Evolutionary conservation across 768 basidiomycete species (phyloP).

Genomic region (Leccinum sublutescens): DNA sequence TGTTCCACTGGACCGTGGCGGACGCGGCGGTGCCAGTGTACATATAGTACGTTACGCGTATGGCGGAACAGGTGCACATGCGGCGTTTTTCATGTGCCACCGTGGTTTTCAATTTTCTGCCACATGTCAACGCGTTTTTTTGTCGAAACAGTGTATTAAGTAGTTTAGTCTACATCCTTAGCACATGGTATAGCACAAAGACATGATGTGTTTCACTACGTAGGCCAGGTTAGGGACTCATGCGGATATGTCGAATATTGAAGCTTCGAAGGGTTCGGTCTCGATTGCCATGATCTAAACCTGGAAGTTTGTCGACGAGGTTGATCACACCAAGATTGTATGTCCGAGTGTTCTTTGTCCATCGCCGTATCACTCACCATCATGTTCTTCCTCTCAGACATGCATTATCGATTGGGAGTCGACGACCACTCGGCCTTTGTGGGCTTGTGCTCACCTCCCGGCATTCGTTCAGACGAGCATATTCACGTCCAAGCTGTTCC

Average conservation of each 20-base stretch:
- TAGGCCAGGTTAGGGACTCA: conserved; percentile 35
- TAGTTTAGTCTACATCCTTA: too few species aligned
- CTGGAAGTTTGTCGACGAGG: conserved; percentile 75
- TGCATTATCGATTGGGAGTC: conserved; percentile 92
- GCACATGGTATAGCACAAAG: too few species aligned
- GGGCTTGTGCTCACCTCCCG: conserved; percentile 82
- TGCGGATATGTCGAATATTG: conserved; percentile 33
- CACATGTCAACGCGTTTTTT: too few species aligned
- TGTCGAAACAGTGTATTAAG: too few species aligned
- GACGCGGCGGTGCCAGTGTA: too few species aligned
- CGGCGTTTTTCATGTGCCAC: too few species aligned
- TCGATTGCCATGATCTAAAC: conserved; percentile 86
- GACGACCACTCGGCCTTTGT: conserved; percentile 82
- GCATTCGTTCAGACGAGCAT: conserved; percentile 77
- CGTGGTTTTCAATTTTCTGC: too few species aligned
- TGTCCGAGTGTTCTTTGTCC: conserved; percentile 29
- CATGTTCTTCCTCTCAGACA: conserved; percentile 45
- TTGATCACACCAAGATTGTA: conserved; percentile 69
- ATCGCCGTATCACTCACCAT: not conserved
- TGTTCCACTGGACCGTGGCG: too few species aligned
- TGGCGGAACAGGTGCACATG: too few species aligned
- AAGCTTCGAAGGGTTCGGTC: conserved; percentile 54
- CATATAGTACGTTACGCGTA: too few species aligned
- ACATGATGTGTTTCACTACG: too few species aligned
- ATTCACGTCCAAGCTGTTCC: conserved; percentile 71